Evolutionary conservation across 1,284 basidiomycete species (phyloP).

Genomic region (Kwoniella shivajii): DNA sequence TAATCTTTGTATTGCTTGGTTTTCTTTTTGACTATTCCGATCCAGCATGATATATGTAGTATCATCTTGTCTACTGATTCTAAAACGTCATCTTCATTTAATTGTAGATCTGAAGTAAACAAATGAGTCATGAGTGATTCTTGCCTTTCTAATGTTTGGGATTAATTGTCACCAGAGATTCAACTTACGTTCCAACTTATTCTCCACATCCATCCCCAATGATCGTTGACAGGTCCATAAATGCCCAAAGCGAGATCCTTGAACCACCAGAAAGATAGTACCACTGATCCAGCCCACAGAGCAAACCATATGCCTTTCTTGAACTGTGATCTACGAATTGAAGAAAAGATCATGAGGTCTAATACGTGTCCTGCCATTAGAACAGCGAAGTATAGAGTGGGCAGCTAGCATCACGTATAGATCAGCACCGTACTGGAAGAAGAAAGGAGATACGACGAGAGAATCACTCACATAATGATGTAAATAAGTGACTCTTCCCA

Average conservation of each 20-base stretch:
- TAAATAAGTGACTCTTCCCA: conserved; percentile 72
- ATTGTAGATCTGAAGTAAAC: conserved; percentile 19
- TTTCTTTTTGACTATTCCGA: background rate
- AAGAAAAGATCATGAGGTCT: conserved; percentile 87
- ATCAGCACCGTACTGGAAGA: background rate
- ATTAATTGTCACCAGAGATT: background rate
- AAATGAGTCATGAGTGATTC: too few species aligned
- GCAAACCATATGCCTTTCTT: conserved; percentile 76
- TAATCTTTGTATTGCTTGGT: too few species aligned
- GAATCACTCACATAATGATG: conserved; percentile 52
- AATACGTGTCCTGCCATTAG: conserved; percentile 86
- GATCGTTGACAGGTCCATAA: conserved; percentile 74
- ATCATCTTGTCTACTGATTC: background rate
- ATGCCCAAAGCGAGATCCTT: conserved; percentile 85
- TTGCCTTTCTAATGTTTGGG: too few species aligned
- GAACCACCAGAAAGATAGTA: conserved; percentile 92
- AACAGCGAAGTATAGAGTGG: conserved; percentile 93
- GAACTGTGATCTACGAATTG: conserved; percentile 61
- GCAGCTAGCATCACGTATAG: conserved; percentile 62
- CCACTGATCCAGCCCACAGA: conserved; percentile 62
- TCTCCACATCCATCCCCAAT: conserved; percentile 79
- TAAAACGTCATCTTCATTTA: background rate
- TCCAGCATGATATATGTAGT: background rate
- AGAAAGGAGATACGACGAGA: background rate
- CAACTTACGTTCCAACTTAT: conserved; percentile 47